Conservation (phyloP, 768 basidiomycete genomes). For the Sarcodon aspratus region DNA sequence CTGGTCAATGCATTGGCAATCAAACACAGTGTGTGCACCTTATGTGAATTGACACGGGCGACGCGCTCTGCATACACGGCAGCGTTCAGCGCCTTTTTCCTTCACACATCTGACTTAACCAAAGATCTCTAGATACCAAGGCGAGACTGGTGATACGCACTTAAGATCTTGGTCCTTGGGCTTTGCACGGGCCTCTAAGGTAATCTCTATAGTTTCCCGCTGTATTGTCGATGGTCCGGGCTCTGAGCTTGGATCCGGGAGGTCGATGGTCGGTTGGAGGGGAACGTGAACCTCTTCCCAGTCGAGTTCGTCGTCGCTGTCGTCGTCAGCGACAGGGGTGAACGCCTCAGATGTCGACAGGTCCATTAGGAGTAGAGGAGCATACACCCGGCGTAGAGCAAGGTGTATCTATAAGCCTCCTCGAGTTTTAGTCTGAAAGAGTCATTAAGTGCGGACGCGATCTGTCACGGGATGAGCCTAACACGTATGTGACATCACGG, state of each 20-base stretch:
- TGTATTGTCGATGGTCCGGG: slow-evolving; percentile 4
- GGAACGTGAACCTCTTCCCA: slow-evolving; percentile 73
- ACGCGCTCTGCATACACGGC: slow-evolving; percentile 55
- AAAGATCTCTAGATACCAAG: neutral
- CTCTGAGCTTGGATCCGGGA: neutral
- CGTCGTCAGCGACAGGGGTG: slow-evolving; percentile 12
- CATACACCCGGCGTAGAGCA: too few relatives aligned
- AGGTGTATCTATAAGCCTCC: too few relatives aligned
- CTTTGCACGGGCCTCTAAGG: slow-evolving; percentile 38
- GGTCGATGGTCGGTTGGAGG: slow-evolving; percentile 4
- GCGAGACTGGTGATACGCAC: slow-evolving; percentile 23
- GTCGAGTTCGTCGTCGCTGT: slow-evolving; percentile 59
- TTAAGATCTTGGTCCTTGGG: slow-evolving; percentile 25
- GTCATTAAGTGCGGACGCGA: too few relatives aligned
- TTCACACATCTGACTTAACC: slow-evolving; percentile 9
- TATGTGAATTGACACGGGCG: slow-evolving; percentile 72
- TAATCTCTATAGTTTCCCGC: slow-evolving; percentile 53
- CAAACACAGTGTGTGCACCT: slow-evolving; percentile 78
- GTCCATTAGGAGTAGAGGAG: neutral
- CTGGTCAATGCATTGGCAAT: slow-evolving; percentile 64
- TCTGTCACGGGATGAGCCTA: too few relatives aligned
- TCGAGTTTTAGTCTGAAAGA: too few relatives aligned
- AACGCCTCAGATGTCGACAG: slow-evolving; percentile 5
- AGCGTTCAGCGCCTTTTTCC: slow-evolving; percentile 28
- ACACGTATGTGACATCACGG: too few relatives aligned